Evolutionary conservation across 2,329 filamentous ascomycete species (phyloP).

Genomic region (Aurifilum marmelostoma): DNA sequence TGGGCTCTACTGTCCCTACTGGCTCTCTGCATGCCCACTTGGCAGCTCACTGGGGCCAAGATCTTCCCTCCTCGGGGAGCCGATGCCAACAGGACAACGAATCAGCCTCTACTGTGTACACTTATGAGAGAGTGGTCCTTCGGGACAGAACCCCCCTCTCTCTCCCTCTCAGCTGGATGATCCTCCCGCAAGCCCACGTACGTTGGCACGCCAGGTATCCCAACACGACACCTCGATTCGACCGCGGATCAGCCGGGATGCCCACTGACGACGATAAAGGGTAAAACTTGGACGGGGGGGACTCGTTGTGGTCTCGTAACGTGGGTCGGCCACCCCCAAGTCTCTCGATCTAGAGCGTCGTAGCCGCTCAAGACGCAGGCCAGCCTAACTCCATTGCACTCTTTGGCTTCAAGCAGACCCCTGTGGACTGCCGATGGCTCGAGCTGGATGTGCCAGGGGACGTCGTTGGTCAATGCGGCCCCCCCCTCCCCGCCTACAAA

Average conservation of each 20-base stretch:
- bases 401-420: constrained; percentile 17
- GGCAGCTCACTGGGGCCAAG: constrained; percentile 24
- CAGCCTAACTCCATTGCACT: constrained; percentile 2
- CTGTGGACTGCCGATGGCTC: constrained; percentile 7
- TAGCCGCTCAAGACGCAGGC: constrained; percentile 27
- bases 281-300: neutral
- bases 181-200: constrained; percentile 9
- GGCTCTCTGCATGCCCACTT: constrained; percentile 18
- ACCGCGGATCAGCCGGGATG: constrained; percentile 19
- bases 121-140: neutral
- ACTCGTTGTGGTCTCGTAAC: constrained; percentile 10
- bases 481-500: too few relatives aligned
- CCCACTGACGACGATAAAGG: constrained; percentile 6
- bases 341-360: constrained; percentile 19
- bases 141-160: too few relatives aligned
- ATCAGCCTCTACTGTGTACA: constrained; percentile 15
- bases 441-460: neutral
- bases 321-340: neutral
- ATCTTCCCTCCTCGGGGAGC: constrained; percentile 15
- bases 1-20: constrained; percentile 4
- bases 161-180: constrained; percentile 12
- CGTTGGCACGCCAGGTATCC: neutral
- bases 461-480: constrained; percentile 9
- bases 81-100: constrained; percentile 10
- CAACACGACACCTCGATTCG: constrained; percentile 13